These are phyloP conservation scores for Trichoderma brevicompactum DNA, from an alignment of 2,329 filamentous ascomycete genomes.

Conservation along the genomic window DNA sequence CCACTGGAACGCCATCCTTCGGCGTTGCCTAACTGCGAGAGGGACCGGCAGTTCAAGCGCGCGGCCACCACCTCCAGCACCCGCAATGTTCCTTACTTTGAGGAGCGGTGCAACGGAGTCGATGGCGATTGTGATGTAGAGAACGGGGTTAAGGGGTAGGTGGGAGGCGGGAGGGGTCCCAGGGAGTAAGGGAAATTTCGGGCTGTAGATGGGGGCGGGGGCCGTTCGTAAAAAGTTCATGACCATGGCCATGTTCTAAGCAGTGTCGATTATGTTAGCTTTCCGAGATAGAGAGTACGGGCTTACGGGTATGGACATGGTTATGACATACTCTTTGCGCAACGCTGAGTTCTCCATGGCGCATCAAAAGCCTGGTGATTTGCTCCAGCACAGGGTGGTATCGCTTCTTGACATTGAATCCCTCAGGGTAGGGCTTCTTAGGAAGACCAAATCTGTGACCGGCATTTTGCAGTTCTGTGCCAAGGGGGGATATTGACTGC, in stretches of 20 bases:
- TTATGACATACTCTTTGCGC: slow-evolving; percentile 76
- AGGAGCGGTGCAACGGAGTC: slow-evolving; percentile 92
- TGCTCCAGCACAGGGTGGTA: slow-evolving; percentile 87
- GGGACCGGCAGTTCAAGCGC: slow-evolving; percentile 83
- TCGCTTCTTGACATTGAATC: slow-evolving; percentile 72
- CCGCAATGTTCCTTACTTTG: slow-evolving; percentile 74
- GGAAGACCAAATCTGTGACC: slow-evolving; percentile 83
- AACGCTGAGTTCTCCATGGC: slow-evolving; percentile 83
- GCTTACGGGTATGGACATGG: background rate
- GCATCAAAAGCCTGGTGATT: slow-evolving; percentile 89
- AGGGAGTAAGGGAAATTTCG: slow-evolving; percentile 71
- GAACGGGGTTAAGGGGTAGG: slow-evolving; percentile 84
- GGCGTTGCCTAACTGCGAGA: slow-evolving; percentile 72
- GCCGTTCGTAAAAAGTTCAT: slow-evolving; percentile 84
- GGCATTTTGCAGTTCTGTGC: slow-evolving; percentile 40
- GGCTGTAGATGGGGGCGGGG: slow-evolving; percentile 75
- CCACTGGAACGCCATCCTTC: slow-evolving; percentile 82
- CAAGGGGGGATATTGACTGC: slow-evolving; percentile 30
- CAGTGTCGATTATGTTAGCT: slow-evolving; percentile 28
- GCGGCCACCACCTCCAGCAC: slow-evolving; percentile 82
- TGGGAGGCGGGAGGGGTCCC: slow-evolving; percentile 76
- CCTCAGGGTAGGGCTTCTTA: slow-evolving; percentile 64
- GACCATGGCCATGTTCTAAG: slow-evolving; percentile 80
- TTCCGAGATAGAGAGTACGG: background rate
- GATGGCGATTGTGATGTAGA: slow-evolving; percentile 87